phyloP scores from a whole-genome alignment of 768 basidiomycete genomes.

The Lactarius hengduanensis region DNA sequence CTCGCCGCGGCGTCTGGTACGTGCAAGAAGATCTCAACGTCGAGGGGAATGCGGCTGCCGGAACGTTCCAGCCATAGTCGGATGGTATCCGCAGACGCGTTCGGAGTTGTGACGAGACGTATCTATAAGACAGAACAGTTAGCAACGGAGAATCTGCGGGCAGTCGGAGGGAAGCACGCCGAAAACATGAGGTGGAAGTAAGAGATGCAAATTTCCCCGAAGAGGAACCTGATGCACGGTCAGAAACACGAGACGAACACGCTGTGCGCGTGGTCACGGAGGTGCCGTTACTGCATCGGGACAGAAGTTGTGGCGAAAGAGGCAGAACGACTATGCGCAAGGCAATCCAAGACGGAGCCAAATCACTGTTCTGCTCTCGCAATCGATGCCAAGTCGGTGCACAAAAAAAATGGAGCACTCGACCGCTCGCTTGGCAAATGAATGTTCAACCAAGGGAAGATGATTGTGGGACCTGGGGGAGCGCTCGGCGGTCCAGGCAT shows the following conservation, averaged over 20 bases:
- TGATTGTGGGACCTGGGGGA: conserved; percentile 11
- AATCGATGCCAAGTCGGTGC: conserved; percentile 20
- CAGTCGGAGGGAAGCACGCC: conserved; percentile 21
- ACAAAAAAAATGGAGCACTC: conserved; percentile 14
- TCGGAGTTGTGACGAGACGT: conserved; percentile 67
- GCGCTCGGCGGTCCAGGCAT: conserved; percentile 4
- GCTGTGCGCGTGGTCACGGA: conserved; percentile 11
- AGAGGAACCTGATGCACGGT: conserved; percentile 14
- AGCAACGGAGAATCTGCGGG: conserved; percentile 28
- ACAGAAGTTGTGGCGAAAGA: conserved; percentile 19
- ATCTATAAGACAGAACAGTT: conserved; percentile 45
- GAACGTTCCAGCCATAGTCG: conserved; percentile 83
- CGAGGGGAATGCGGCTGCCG: conserved; percentile 64
- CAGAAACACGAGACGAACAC: conserved; percentile 22
- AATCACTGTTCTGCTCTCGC: conserved; percentile 16
- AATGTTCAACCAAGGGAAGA: conserved; percentile 3
- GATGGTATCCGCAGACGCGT: conserved; percentile 72
- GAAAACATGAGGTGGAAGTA: conserved; percentile 26
- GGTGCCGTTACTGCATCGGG: conserved; percentile 25
- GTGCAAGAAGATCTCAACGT: conserved; percentile 77
- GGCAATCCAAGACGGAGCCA: conserved; percentile 8
- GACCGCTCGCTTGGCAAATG: conserved; percentile 14
- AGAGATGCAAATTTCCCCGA: conserved; percentile 18
- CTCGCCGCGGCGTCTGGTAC: conserved; percentile 36
- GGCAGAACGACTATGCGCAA: conserved; percentile 12